phyloP scores from a whole-genome alignment of 306 rosid species.

The Crotalaria pallida region DNA sequence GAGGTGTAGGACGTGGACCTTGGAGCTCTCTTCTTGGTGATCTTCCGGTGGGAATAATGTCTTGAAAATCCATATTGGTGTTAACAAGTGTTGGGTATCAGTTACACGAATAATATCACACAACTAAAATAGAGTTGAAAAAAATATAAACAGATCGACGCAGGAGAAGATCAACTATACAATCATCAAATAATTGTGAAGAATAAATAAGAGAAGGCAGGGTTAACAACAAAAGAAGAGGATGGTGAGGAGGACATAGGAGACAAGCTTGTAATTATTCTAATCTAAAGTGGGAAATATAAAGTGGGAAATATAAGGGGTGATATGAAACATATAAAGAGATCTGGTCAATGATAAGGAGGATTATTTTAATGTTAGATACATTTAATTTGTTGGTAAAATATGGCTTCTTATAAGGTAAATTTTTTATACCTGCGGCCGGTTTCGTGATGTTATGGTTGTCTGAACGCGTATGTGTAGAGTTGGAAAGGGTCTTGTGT shows the following conservation, averaged over 20 bases:
- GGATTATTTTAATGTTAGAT: conserved; percentile 11
- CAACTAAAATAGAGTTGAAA: too few species aligned
- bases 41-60: conserved; percentile 28
- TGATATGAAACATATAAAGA: conserved; percentile 22
- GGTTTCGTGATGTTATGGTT: conserved; percentile 49
- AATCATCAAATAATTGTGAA: too few species aligned
- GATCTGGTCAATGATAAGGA: conserved; percentile 40
- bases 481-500: conserved; percentile 35
- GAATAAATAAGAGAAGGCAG: background rate
- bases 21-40: conserved; percentile 71
- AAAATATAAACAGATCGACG: too few species aligned
- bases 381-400: conserved; percentile 8
- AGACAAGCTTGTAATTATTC: conserved; percentile 19
- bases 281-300: background rate
- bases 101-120: too few species aligned
- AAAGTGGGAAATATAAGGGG: conserved; percentile 14
- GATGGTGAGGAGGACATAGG: background rate
- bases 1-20: conserved; percentile 77
- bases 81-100: too few species aligned
- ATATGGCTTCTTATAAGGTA: conserved; percentile 22
- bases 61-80: conserved; percentile 28
- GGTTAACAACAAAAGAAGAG: too few species aligned
- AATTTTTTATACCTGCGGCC: conserved; percentile 31
- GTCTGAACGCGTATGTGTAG: conserved; percentile 37
- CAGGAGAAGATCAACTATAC: too few species aligned